phyloP scores from a whole-genome alignment of 176 grass and related monocot species.

The Alopecurus myosuroides region DNA sequence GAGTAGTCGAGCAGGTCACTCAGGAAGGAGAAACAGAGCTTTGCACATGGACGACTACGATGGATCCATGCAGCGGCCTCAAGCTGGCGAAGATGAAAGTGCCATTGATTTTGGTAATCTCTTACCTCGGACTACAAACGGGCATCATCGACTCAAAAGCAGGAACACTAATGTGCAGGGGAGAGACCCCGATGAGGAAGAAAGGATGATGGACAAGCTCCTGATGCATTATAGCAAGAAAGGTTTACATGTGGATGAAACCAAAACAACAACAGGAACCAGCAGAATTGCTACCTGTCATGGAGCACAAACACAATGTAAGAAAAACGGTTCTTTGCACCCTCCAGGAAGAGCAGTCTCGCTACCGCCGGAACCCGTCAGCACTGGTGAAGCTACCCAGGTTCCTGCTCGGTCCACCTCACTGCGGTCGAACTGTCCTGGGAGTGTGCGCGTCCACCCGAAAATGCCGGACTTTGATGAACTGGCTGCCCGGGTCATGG shows the following conservation, averaged over 20 bases:
- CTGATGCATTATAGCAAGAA: conserved; percentile 71
- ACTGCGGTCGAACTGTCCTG: conserved; percentile 12
- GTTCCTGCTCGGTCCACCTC: conserved; percentile 35
- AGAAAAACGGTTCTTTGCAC: background rate
- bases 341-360: conserved; percentile 39
- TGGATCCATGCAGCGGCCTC: conserved; percentile 1
- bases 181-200: conserved; percentile 47
- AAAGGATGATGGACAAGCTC: conserved; percentile 80
- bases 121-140: conserved; percentile 16
- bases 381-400: background rate
- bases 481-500: conserved; percentile 50
- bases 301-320: background rate
- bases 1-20: conserved; percentile 21
- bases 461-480: conserved; percentile 60
- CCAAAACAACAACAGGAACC: background rate
- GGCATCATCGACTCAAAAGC: conserved; percentile 24
- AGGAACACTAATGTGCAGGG: background rate
- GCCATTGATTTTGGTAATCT: conserved; percentile 68
- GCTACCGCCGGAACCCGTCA: background rate
- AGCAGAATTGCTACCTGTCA: background rate
- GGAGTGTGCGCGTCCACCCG: conserved; percentile 37
- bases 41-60: conserved; percentile 24
- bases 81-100: conserved; percentile 37
- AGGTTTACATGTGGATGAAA: conserved; percentile 20
- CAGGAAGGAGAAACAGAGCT: conserved; percentile 33